Evolutionary conservation across 352 stramenopile genomes (phyloP).

Genomic region (Phytophthora pinifolia): DNA sequence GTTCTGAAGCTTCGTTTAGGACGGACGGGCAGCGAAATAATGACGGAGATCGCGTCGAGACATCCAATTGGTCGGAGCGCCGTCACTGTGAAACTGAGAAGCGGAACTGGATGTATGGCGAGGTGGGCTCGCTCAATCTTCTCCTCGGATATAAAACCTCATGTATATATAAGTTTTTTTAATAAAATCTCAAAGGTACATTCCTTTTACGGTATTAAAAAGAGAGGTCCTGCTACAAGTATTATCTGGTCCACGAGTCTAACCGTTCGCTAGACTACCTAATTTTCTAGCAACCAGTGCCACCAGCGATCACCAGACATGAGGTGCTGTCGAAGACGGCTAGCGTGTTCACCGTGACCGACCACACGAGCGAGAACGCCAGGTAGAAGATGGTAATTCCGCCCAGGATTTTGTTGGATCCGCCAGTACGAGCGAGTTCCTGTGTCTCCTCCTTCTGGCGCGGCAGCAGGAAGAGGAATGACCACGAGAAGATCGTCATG

Average conservation of each 20-base stretch:
- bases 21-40: background rate
- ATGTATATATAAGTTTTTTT: background rate
- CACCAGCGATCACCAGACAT: conserved; percentile 36
- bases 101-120: background rate
- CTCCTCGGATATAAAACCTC: no score
- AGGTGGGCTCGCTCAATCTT: no score
- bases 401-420: conserved; percentile 29
- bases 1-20: background rate
- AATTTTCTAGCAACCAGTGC: conserved; percentile 24
- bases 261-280: background rate
- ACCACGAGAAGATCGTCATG: conserved; percentile 30
- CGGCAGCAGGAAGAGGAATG: conserved; percentile 30
- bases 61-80: background rate
- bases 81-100: background rate
- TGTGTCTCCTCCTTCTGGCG: conserved; percentile 33
- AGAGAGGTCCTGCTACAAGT: no score
- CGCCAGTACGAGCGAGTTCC: conserved; percentile 25
- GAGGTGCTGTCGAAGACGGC: conserved; percentile 33
- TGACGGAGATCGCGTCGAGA: background rate
- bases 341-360: conserved; percentile 29
- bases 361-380: conserved; percentile 28
- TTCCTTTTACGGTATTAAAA: conserved; percentile 1
- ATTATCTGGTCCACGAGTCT: no score
- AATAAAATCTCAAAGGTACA: background rate
- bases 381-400: conserved; percentile 31